Percentiles rank a stretch among this genome's conserved stretches.
phyloP scores from a whole-genome alignment of 2,329 filamentous ascomycete genomes.

The Claviceps quebecensis region DNA sequence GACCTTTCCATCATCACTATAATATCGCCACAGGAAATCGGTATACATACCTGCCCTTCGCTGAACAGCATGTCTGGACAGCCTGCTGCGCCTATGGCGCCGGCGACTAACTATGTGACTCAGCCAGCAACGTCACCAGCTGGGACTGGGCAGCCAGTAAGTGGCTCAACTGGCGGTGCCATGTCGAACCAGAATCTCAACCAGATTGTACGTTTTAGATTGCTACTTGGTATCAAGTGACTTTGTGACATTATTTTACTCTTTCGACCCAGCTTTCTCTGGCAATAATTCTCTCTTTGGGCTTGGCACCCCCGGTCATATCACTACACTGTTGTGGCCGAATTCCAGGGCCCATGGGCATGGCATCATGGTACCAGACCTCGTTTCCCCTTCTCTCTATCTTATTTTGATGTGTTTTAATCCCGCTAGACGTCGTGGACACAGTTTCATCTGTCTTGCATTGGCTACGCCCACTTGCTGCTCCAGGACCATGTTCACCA shows the following conservation, averaged over 20 bases:
- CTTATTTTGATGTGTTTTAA: neutral
- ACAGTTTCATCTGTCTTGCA: neutral
- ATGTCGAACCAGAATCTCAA: slow-evolving; percentile 86
- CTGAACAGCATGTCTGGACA: slow-evolving; percentile 21
- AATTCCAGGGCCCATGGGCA: no score
- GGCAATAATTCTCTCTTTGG: no score
- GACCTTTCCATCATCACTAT: neutral
- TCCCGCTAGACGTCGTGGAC: neutral
- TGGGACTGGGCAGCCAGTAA: slow-evolving; percentile 16
- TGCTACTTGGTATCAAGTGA: neutral
- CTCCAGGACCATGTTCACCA: neutral
- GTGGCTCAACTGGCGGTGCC: slow-evolving; percentile 20
- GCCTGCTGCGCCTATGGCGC: slow-evolving; percentile 15
- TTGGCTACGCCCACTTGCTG: neutral
- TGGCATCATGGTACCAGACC: neutral
- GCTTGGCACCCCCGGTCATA: neutral
- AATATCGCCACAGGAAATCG: neutral
- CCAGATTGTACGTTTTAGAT: slow-evolving; percentile 70
- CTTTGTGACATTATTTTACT: slow-evolving; percentile 9
- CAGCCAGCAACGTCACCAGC: slow-evolving; percentile 22
- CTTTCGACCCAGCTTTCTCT: neutral
- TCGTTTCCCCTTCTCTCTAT: neutral
- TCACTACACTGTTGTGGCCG: neutral
- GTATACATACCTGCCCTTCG: neutral
- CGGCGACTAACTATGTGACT: slow-evolving; percentile 17